Conservation (phyloP, 2,329 filamentous ascomycete species). For the Clarireedia homoeocarpa region DNA sequence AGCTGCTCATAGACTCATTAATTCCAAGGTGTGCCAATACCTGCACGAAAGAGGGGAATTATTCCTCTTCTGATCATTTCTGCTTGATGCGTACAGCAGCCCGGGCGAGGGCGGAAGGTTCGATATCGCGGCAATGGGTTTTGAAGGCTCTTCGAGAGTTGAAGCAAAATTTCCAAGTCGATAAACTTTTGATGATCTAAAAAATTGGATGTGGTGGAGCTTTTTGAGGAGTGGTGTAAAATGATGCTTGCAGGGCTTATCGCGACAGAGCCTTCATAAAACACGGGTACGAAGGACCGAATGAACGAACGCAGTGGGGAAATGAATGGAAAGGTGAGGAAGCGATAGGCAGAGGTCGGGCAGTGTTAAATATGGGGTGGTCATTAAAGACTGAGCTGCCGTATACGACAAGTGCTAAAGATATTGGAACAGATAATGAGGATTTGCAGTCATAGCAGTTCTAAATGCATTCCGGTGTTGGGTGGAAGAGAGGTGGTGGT, state of each 20-base stretch:
- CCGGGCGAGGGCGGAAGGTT: slow-evolving; percentile 7
- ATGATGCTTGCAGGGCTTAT: slow-evolving; percentile 10
- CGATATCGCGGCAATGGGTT: background rate
- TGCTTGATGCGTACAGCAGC: slow-evolving; percentile 17
- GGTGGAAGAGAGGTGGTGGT: too few species aligned
- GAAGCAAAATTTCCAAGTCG: slow-evolving; percentile 1
- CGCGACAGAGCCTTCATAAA: background rate
- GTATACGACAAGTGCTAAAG: too few species aligned
- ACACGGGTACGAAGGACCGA: background rate
- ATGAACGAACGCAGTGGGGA: background rate
- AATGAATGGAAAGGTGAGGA: background rate
- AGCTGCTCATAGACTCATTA: slow-evolving; percentile 16
- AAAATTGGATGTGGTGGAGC: slow-evolving; percentile 7
- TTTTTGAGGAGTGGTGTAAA: slow-evolving; percentile 1
- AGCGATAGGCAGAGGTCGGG: slow-evolving; percentile 2
- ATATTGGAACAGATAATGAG: background rate
- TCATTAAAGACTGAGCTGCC: background rate
- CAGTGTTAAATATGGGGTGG: background rate
- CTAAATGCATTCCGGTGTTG: too few species aligned
- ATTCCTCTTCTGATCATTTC: slow-evolving; percentile 28
- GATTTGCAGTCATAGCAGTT: background rate
- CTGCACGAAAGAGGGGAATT: slow-evolving; percentile 28
- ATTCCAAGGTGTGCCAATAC: slow-evolving; percentile 28
- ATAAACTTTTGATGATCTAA: background rate
- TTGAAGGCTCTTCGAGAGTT: background rate